phyloP scores from a whole-genome alignment of 1,284 basidiomycete species.

The Ganoderma lingzhi region DNA sequence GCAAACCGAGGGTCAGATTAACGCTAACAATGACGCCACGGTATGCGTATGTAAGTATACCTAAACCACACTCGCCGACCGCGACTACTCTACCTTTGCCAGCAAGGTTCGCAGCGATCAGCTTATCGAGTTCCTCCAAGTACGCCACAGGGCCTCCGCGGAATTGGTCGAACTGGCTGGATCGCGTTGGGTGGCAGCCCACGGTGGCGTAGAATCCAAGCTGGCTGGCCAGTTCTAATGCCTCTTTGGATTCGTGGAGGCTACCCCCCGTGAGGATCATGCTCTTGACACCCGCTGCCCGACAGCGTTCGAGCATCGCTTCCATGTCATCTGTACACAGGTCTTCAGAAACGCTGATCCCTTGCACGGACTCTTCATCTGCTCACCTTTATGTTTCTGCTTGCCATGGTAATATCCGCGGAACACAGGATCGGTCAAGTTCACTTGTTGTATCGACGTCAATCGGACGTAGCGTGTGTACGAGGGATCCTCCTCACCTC shows the following conservation, averaged over 20 bases:
- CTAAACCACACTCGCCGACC: conserved; percentile 88
- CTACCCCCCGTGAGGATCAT: conserved; percentile 88
- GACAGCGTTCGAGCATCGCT: conserved; percentile 67
- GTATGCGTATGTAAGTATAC: conserved; percentile 44
- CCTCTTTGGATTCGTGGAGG: conserved; percentile 70
- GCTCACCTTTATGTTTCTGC: conserved; percentile 61
- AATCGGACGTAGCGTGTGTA: neutral
- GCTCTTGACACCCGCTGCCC: conserved; percentile 71
- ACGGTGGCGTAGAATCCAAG: conserved; percentile 78
- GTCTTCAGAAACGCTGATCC: neutral
- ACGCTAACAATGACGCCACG: neutral
- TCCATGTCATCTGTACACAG: conserved; percentile 70
- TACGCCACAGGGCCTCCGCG: conserved; percentile 72
- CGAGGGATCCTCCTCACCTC: conserved; percentile 42
- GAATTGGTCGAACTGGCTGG: conserved; percentile 74
- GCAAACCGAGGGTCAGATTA: conserved; percentile 9
- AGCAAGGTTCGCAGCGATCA: conserved; percentile 63
- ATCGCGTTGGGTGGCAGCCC: conserved; percentile 91
- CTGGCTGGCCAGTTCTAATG: conserved; percentile 68
- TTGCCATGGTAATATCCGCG: conserved; percentile 61
- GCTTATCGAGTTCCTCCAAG: conserved; percentile 62
- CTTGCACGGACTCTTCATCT: neutral
- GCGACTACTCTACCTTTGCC: conserved; percentile 74
- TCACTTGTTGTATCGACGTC: conserved; percentile 48
- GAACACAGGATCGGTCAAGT: conserved; percentile 70